Base-by-base conservation (phyloP, 2,329 filamentous ascomycete species). In the Penicillium oxalicum region DNA sequence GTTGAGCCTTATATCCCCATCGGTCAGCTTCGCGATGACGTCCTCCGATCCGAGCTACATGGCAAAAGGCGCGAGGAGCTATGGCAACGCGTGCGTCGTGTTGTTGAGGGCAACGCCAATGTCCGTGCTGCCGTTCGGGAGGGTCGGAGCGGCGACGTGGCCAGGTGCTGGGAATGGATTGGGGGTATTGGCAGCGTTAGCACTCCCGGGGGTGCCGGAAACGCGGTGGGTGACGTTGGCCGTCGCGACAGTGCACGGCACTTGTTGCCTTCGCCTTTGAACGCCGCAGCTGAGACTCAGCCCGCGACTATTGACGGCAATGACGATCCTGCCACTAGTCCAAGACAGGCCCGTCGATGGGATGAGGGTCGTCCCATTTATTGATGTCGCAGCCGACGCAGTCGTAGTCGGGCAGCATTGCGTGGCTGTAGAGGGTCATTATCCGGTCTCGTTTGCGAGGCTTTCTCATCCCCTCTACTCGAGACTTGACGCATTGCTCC, bases 21-120 rank as follows among this genome's bases (percentile, higher is more conserved):
- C 59, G 88, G 88, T 0, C 93, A 97, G 65, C 74, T 98, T 46
- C 79, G 93, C 51, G 93, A 98, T 63, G 91, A 97, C 63, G 85
- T 98, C 3, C 76, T 98, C 35, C 79, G 91, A 18, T 81, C 86
- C 27, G 84, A 95, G 52, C 88, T 96, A 66, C 85, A 81, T 3
- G 77, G 91, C 18, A 77, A 78, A 7, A 81, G 90, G 59, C 79
- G 93, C 34, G 86, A 93, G 63, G 80, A 82, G 48, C 75, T 98
- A 44, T 98, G 94, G 93, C 79, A 83, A 55, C 82, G 82, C 43
- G 93, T 98, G 18, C 80, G 83, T 57, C 81, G 77, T 44, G 86
- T 97, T 45, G 91, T 98, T 0, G 93, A 98, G 70, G 84, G 84
- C 68, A 98, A 98, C 67, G 87, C 88, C 51, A 98, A 98, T 63